These are phyloP conservation scores for Dothistroma septosporum DNA, from an alignment of 2,329 filamentous ascomycete species.

Conservation along the genomic window DNA sequence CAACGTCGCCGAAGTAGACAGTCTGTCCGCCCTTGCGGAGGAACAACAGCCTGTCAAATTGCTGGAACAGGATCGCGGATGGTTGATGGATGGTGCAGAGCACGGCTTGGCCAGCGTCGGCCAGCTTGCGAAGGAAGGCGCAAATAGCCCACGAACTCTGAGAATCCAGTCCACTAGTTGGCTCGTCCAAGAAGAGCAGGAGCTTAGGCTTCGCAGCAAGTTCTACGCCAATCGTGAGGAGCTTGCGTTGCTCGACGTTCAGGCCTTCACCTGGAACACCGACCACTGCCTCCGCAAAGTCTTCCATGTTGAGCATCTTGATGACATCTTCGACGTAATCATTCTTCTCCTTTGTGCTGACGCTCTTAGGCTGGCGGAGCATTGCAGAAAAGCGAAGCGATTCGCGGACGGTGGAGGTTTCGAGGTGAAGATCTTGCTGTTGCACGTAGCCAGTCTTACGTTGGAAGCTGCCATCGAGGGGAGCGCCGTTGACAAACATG, in stretches of 20 bases:
- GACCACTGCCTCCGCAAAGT: slow-evolving; percentile 60
- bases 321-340: slow-evolving; percentile 62
- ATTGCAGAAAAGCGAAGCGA: slow-evolving; percentile 55
- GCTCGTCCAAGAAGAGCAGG: slow-evolving; percentile 61
- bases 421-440: slow-evolving; percentile 60
- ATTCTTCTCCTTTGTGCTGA: slow-evolving; percentile 56
- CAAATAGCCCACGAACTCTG: slow-evolving; percentile 63
- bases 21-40: slow-evolving; percentile 44
- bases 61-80: slow-evolving; percentile 42
- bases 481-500: slow-evolving; percentile 61
- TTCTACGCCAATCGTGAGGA: slow-evolving; percentile 54
- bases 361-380: slow-evolving; percentile 53
- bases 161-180: slow-evolving; percentile 57
- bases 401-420: slow-evolving; percentile 54
- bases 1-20: slow-evolving; percentile 48
- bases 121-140: slow-evolving; percentile 58
- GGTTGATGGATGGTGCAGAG: slow-evolving; percentile 49
- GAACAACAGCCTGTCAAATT: slow-evolving; percentile 45
- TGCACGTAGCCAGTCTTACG: slow-evolving; percentile 65
- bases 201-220: slow-evolving; percentile 50
- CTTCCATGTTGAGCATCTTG: slow-evolving; percentile 62
- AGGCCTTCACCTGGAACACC: slow-evolving; percentile 59
- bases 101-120: slow-evolving; percentile 45
- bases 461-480: slow-evolving; percentile 56
- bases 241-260: slow-evolving; percentile 60